Percentiles rank a stretch among this genome's conserved stretches.
These are phyloP conservation scores for Salix suchowensis DNA, from an alignment of 345 rosid genomes.

Conservation along the genomic window DNA sequence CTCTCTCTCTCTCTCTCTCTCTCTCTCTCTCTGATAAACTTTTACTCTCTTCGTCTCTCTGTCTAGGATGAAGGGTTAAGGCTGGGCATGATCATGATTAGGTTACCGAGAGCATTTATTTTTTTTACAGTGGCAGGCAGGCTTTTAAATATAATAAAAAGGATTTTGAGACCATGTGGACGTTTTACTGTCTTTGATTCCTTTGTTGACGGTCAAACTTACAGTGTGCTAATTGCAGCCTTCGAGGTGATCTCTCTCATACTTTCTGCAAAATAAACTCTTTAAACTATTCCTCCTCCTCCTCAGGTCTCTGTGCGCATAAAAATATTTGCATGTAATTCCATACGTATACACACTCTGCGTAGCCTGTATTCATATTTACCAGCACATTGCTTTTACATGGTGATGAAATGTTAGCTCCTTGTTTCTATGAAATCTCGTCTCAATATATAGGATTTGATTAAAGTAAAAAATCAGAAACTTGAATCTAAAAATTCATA, in stretches of 20 bases:
- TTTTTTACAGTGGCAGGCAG: conserved; percentile 31
- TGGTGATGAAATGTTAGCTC: background rate
- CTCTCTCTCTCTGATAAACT: background rate
- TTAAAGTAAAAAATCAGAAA: background rate
- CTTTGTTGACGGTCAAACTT: conserved; percentile 52
- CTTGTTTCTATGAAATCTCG: background rate
- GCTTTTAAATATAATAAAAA: conserved; percentile 22
- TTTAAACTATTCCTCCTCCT: background rate
- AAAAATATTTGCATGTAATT: background rate
- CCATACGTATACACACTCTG: background rate
- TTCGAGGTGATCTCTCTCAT: conserved; percentile 32
- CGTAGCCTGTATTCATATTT: background rate
- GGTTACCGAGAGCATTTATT: conserved; percentile 40
- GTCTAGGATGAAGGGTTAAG: conserved; percentile 13
- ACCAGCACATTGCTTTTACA: background rate
- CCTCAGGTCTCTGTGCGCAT: background rate
- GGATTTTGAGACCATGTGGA: conserved; percentile 34
- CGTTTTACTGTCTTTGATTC: conserved; percentile 42
- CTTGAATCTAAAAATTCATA: too few species aligned
- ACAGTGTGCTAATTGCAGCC: conserved; percentile 21
- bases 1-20: background rate
- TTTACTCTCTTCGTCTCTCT: background rate
- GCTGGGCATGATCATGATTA: conserved; percentile 35
- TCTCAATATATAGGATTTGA: too few species aligned
- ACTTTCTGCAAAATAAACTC: conserved; percentile 7